These are phyloP conservation scores for Blastobotrys americana DNA, from an alignment of 805 yeast genomes.

Conservation along the genomic window DNA sequence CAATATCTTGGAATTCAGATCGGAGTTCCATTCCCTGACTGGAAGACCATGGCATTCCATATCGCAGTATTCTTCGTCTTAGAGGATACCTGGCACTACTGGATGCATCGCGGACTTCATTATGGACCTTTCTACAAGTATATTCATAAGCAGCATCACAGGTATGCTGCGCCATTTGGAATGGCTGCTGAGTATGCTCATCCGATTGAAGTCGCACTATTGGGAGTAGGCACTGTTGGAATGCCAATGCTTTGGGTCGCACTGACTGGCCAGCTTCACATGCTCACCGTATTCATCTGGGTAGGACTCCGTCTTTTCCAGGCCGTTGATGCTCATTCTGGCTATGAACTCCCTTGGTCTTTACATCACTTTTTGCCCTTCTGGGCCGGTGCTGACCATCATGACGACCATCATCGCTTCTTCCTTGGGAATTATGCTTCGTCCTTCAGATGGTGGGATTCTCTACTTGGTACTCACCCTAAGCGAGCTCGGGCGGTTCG, in stretches of 20 bases:
- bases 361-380: slow-evolving; percentile 85
- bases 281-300: slow-evolving; percentile 88
- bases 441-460: slow-evolving; percentile 96
- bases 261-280: slow-evolving; percentile 68
- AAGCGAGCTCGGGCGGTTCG: slow-evolving; percentile 42
- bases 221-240: slow-evolving; percentile 96
- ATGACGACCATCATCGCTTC: slow-evolving; percentile 94
- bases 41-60: slow-evolving; percentile 53
- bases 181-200: slow-evolving; percentile 97
- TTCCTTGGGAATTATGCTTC: slow-evolving; percentile 94
- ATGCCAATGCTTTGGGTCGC: slow-evolving; percentile 81
- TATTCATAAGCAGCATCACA: slow-evolving; percentile 96
- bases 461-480: slow-evolving; percentile 58
- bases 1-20: slow-evolving; percentile 68
- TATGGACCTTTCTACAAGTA: slow-evolving; percentile 77
- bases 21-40: slow-evolving; percentile 78
- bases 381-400: slow-evolving; percentile 99
- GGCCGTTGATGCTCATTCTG: slow-evolving; percentile 97
- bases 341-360: slow-evolving; percentile 97
- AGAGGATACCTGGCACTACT: slow-evolving; percentile 96
- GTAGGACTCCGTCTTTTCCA: slow-evolving; percentile 81
- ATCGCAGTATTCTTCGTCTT: slow-evolving; percentile 69
- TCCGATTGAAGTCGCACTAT: slow-evolving; percentile 82
- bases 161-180: slow-evolving; percentile 97
- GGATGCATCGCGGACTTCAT: slow-evolving; percentile 89